Evolutionary conservation across 768 basidiomycete genomes (phyloP), one percentile per base, ranked within the genome.

Genomic region (Collybiopsis luxurians): DNA sequence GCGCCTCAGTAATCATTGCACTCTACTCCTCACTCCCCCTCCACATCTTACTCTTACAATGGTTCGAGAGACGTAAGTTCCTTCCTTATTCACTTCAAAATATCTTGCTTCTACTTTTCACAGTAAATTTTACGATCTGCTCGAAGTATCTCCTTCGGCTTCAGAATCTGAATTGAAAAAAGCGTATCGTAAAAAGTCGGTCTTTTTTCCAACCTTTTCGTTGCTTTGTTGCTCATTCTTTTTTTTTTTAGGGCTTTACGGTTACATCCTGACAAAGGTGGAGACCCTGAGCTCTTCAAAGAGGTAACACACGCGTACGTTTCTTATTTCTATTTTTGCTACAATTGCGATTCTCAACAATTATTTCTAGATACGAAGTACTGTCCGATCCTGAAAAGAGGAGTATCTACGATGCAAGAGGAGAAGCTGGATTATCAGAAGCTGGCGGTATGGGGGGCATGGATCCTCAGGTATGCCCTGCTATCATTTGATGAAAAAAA

Each of bases 261-360:
- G 56, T 73, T 93, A 61, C 92, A 95, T 69, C 92, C 92, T 21
- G 92, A 95, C 81, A 95, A 95, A 74, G 94, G 95, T 46, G 95
- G 95, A 56, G 95, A 97, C 65, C 94, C 94, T 24, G 96, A 98
- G 72, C 72, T 90, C 53, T 98, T 98, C 87, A 98, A 98, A 69
- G 93, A 98, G 69, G 90, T 98, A 36, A 95, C 92, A 10, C 92
- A 94, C 76, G 92, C 92, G 89, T 94, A 79, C 60, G 92, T 81
- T 34, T 54, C 49, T 48, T 54, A 56, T 46, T 52, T n/a, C 51
- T 39, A 59, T 43, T 59, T 13, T 34, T 10, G n/a, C 59, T 2
- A 36, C 17, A 36, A 46, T 53, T 43, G 30, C 49, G 9, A 12
- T 38, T 40, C 24, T 34, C 56, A 51, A 53, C 43, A 27, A 23